A percentile compares a stretch with the other conserved stretches of the same genome.
Conservation (phyloP, 2,329 filamentous ascomycete genomes). For the Sclerotinia spermophila region DNA sequence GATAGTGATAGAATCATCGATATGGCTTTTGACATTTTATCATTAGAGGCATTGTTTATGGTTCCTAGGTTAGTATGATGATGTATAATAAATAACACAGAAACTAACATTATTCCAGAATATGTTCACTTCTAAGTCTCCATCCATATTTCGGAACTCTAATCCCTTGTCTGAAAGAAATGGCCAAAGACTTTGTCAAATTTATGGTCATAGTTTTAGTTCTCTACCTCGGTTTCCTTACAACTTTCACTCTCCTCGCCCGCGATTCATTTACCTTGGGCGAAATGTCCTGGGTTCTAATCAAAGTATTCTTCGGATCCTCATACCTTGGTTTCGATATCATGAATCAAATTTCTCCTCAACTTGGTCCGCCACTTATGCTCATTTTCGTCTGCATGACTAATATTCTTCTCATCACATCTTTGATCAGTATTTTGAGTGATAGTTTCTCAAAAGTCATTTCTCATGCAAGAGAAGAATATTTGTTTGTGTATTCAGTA, state of each 20-base stretch:
- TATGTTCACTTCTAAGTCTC: conserved; percentile 81
- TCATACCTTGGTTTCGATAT: conserved; percentile 35
- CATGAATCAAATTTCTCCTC: conserved; percentile 28
- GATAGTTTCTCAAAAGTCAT: conserved; percentile 56
- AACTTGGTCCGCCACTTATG: conserved; percentile 36
- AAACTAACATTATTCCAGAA: conserved; percentile 44
- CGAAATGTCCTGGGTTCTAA: conserved; percentile 71
- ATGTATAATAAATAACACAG: neutral
- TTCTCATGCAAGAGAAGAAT: conserved; percentile 57
- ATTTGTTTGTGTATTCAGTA: conserved; percentile 70
- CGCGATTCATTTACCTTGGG: conserved; percentile 61
- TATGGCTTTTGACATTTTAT: conserved; percentile 81
- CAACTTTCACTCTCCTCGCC: conserved; percentile 78
- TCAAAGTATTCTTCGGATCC: conserved; percentile 78
- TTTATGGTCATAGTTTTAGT: conserved; percentile 77
- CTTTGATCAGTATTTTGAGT: conserved; percentile 72
- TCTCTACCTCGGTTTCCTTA: conserved; percentile 83
- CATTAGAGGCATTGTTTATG: conserved; percentile 84
- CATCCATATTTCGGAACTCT: conserved; percentile 88
- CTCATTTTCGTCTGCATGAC: conserved; percentile 71
- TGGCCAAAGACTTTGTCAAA: conserved; percentile 88
- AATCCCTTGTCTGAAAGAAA: conserved; percentile 87
- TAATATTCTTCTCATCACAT: conserved; percentile 75
- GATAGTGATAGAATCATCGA: conserved; percentile 63
- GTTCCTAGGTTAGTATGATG: conserved; percentile 57